Base-by-base conservation (phyloP, 2,329 filamentous ascomycete species). In the Beauveria rudraprayagi region DNA sequence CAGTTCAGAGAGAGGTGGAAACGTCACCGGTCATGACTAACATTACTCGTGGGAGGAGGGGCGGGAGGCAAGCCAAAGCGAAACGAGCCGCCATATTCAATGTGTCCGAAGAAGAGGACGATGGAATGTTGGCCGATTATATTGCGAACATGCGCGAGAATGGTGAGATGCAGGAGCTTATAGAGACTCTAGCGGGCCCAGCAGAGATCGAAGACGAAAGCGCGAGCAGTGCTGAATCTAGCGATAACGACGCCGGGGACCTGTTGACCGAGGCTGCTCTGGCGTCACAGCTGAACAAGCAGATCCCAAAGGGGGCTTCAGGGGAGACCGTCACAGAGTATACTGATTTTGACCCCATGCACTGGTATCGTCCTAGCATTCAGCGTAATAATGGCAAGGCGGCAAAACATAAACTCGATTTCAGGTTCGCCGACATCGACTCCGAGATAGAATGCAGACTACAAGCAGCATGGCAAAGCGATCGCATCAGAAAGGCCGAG, bases 321-420 rank as follows among this genome's bases (percentile, higher is more conserved):
- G 19, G 10, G 26, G 50, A 50, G 14, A 24, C 11, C 14, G 34
- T 28, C 50, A 37, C 46, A 14, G 75, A 74, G 2, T 83, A 85
- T 63, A 85, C 88, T 63, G 89, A 85, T 9, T 87, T 96, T 65
- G 91, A 96, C 69, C 78, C 95, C 50, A 93, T 94, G 87, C 90
- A 96, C 68, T 91, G 89, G 75, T 83, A 89, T 17, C 81, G 86
- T 28, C 85, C 87, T 1, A 91, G 85, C 58, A 72, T 92, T 6
- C 82, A 80, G 60, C 72, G 73, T 50, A 84, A 81, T 64, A 87
- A 84, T 68, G 77, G 81, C 65, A 91, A 89, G 71, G 85, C 84
- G 48, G 78, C 80, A 16, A 82, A 83, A 64, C 79, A 77, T 51
- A 77, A 80, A 40, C 51, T 62, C 6, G 43, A 60, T 57, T 72